Evolutionary conservation across 2,329 filamentous ascomycete species (phyloP), one percentile per base, ranked within the genome.

Genomic region (Magnaporthiopsis rhizophila): DNA sequence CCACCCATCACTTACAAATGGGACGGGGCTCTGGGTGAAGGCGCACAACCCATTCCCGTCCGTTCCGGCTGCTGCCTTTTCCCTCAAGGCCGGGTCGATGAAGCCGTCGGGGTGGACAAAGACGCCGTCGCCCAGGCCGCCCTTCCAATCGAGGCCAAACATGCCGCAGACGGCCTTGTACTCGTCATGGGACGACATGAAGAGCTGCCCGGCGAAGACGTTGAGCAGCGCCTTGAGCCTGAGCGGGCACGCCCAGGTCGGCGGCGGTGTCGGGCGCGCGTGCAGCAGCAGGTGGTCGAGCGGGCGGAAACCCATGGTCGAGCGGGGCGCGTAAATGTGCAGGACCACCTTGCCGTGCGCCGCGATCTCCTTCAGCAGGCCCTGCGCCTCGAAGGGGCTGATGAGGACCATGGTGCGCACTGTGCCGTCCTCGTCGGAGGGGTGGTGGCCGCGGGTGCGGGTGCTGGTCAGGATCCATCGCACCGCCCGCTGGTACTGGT

Each of bases 141-240:
- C 36, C 61, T 56, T 15, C 61, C 61, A 62, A 9, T 57, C 61
- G 24, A 62, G 21, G 2, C 85, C 82, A 0, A 90, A 73, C 57
- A 79, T 80, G 0, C 75, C 70, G 65, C 85, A 88, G 0, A 81
- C 70, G 1, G 75, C 71, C 0, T 71, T 67, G 66, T 91, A 92
- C 63, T 89, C 81, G 0, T 74, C 65, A 58, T 79, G 83, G 0
- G 77, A 80, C 0, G 71, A 72, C 12, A 91, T 12, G 68, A 91
- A 91, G 0, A 91, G 77, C 64, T 89, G 86, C 0, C 89, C 89
- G 0, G 89, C 78, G 64, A 92, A 91, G 0, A 91, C 73, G 58
- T 89, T 88, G 0, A 91, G 77, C 64, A 84, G 77, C 0, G 77
- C 73, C 0, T 75, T 71, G 0, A 83, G 69, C 0, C 62, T n/a